Conservation (phyloP, 2,329 filamentous ascomycete genomes). For the Neofusicoccum cordaticola region DNA sequence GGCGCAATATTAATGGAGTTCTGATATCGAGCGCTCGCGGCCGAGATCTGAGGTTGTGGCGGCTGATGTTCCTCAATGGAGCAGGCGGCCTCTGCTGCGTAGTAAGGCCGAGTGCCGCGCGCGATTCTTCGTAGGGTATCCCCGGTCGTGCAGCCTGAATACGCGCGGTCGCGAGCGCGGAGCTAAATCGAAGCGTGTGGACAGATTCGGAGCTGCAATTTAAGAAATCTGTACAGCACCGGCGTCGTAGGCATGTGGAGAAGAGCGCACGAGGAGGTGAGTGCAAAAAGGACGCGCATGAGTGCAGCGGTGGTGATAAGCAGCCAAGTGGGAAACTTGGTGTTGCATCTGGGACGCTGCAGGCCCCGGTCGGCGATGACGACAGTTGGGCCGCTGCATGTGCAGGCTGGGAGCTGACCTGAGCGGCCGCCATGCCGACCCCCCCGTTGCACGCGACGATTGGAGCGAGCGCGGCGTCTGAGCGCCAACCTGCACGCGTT, state of each 20-base stretch:
- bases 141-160: background rate
- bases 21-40: background rate
- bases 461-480: background rate
- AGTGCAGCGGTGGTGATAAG: background rate
- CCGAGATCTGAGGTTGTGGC: background rate
- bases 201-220: background rate
- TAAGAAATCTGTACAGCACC: too few species aligned
- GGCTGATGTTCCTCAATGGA: background rate
- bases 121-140: background rate
- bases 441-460: background rate
- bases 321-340: background rate
- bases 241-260: background rate
- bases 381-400: background rate
- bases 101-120: background rate
- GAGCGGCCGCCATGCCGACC: background rate
- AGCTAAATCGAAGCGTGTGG: background rate
- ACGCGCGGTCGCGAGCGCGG: background rate
- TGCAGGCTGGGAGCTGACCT: background rate
- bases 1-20: background rate
- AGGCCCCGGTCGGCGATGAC: background rate
- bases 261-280: background rate
- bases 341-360: background rate
- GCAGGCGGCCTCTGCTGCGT: background rate
- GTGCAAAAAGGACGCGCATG: background rate
- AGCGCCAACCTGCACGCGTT: background rate